Evolutionary conservation across 768 basidiomycete genomes (phyloP).

Genomic region (Kwoniella mangroviensis): DNA sequence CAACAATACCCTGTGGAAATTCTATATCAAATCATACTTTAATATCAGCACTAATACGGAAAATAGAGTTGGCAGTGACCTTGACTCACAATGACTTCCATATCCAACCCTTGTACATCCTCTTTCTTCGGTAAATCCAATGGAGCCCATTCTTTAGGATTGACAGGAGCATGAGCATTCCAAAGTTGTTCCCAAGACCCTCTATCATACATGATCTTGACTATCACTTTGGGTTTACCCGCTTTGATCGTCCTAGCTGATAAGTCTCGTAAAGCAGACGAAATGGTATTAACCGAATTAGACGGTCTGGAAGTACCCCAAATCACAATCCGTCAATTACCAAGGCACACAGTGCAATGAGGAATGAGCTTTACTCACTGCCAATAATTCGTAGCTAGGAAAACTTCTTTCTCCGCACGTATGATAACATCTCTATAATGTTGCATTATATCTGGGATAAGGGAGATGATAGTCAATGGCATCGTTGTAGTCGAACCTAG

Average conservation of each 20-base stretch:
- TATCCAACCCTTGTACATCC: conserved; percentile 67
- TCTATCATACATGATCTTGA: conserved; percentile 74
- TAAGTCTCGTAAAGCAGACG: conserved; percentile 64
- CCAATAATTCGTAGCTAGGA: conserved; percentile 71
- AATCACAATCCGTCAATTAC: too few species aligned
- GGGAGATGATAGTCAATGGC: conserved; percentile 67
- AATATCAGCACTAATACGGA: background rate
- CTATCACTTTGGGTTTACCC: conserved; percentile 63
- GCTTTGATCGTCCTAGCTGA: conserved; percentile 62
- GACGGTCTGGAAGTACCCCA: too few species aligned
- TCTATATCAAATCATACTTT: conserved; percentile 36
- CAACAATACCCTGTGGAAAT: conserved; percentile 62
- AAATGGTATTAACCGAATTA: conserved; percentile 63
- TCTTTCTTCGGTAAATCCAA: conserved; percentile 64
- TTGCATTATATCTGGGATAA: conserved; percentile 74
- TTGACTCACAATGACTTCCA: conserved; percentile 64
- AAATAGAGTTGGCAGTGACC: background rate
- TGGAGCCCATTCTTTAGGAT: conserved; percentile 61
- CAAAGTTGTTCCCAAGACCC: conserved; percentile 65
- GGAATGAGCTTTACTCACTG: too few species aligned
- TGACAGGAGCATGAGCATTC: conserved; percentile 63
- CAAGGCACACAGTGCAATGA: too few species aligned
- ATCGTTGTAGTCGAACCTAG: conserved; percentile 69
- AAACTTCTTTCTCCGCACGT: conserved; percentile 67
- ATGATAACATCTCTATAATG: conserved; percentile 71